Conservation (phyloP, 345 rosid genomes). For the Leavenworthia alabamica region DNA sequence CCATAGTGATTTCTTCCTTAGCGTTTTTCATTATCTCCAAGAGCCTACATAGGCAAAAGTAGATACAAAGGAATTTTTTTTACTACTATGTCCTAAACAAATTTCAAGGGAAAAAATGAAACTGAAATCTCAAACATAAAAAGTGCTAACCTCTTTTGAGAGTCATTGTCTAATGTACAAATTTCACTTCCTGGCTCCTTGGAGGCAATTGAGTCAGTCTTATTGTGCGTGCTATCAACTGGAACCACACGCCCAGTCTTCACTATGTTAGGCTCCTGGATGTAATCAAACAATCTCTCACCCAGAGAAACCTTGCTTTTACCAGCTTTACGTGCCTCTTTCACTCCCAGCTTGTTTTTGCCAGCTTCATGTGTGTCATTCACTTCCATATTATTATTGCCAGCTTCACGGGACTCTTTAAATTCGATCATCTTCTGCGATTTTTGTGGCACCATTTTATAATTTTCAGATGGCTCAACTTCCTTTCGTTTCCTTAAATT, state of each 20-base stretch:
- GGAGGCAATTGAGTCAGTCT: conserved; percentile 13
- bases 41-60: conserved; percentile 41
- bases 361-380: conserved; percentile 28
- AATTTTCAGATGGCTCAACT: conserved; percentile 29
- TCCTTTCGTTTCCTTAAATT: conserved; percentile 35
- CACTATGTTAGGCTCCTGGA: conserved; percentile 29
- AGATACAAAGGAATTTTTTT: not conserved
- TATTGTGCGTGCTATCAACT: conserved; percentile 20
- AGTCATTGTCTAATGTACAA: conserved; percentile 49
- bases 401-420: conserved; percentile 32
- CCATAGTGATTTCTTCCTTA: conserved; percentile 50
- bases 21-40: conserved; percentile 45
- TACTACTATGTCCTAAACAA: not conserved
- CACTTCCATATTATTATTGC: conserved; percentile 27
- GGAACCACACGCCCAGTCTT: conserved; percentile 28
- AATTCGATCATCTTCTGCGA: conserved; percentile 27
- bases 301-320: conserved; percentile 41
- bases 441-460: conserved; percentile 24
- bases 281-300: conserved; percentile 22
- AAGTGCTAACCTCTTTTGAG: conserved; percentile 53
- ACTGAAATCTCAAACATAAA: conserved; percentile 7
- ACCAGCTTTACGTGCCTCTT: conserved; percentile 30
- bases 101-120: conserved; percentile 1
- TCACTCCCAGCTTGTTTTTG: conserved; percentile 25
- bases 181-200: conserved; percentile 33